A percentile compares a stretch with the other conserved stretches of the same genome.
Evolutionary conservation across 2,329 filamentous ascomycete species (phyloP).

Genomic region (Hymenoscyphus albidus): DNA sequence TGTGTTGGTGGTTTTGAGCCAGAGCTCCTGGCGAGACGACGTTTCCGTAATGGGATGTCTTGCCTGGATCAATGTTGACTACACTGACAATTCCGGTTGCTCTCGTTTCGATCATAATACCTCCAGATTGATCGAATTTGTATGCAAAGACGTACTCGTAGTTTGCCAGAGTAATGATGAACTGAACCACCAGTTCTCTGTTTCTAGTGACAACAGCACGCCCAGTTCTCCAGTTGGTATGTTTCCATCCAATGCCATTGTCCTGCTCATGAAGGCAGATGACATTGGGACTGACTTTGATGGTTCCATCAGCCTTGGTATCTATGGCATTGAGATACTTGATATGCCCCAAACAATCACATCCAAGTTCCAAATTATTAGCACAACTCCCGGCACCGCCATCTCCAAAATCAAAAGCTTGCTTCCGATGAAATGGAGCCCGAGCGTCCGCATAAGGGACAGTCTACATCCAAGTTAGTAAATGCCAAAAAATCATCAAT

Average conservation of each 20-base stretch:
- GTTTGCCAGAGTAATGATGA: conserved; percentile 65
- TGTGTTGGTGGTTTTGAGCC: conserved; percentile 57
- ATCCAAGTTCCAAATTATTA: conserved; percentile 64
- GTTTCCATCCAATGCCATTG: conserved; percentile 66
- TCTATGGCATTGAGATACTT: conserved; percentile 59
- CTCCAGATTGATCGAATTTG: conserved; percentile 61
- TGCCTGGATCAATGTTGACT: conserved; percentile 53
- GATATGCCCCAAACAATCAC: conserved; percentile 65
- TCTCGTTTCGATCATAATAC: conserved; percentile 56
- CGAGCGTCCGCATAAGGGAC: conserved; percentile 62
- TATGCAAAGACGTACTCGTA: conserved; percentile 68
- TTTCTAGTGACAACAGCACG: conserved; percentile 58
- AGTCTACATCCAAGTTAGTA: conserved; percentile 28
- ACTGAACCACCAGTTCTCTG: conserved; percentile 62
- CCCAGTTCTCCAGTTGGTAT: conserved; percentile 63
- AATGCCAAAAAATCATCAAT: conserved; percentile 12
- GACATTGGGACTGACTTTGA: conserved; percentile 53
- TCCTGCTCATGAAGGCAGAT: conserved; percentile 69
- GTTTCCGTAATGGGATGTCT: conserved; percentile 52
- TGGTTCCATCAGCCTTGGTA: conserved; percentile 50
- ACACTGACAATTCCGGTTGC: conserved; percentile 61
- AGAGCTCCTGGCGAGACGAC: conserved; percentile 58
- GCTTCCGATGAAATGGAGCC: conserved; percentile 60
- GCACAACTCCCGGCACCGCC: conserved; percentile 60
- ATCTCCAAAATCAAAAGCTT: conserved; percentile 67